Evolutionary conservation across 2,329 filamentous ascomycete genomes (phyloP).

Genomic region (Geoglossum cookeanum): DNA sequence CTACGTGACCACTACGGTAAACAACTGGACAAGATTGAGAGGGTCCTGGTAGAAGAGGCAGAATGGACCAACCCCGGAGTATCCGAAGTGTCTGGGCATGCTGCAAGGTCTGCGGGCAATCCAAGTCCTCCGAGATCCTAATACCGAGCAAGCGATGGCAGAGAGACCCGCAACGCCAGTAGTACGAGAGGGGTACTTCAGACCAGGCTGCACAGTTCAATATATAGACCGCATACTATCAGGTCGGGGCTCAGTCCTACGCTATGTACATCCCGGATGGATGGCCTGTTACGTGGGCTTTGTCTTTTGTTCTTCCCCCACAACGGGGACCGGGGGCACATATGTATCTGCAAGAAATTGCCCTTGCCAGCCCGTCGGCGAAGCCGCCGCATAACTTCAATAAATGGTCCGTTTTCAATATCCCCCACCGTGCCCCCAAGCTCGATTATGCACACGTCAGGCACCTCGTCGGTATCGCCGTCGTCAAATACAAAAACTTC

Average conservation of each 20-base stretch:
- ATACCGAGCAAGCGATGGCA: no score
- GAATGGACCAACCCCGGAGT: no score
- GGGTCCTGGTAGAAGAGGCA: no score
- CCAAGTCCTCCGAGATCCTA: no score
- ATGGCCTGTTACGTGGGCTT: conserved; percentile 93
- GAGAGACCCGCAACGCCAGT: no score
- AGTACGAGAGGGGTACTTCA: no score
- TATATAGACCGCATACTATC: conserved; percentile 93
- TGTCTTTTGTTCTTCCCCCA: conserved; percentile 70
- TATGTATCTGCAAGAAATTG: conserved; percentile 78
- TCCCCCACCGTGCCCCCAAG: conserved; percentile 53
- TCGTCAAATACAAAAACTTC: conserved; percentile 80
- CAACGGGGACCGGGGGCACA: conserved; percentile 71
- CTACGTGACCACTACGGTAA: no score
- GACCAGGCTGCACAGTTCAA: no score
- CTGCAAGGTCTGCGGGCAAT: no score
- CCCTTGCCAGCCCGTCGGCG: conserved; percentile 49
- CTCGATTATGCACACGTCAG: conserved; percentile 8
- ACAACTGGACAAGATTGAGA: no score
- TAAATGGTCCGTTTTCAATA: conserved; percentile 73
- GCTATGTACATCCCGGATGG: conserved; percentile 65
- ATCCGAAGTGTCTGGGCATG: no score
- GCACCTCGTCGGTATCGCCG: conserved; percentile 23
- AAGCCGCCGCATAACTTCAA: conserved; percentile 70
- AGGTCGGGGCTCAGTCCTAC: conserved; percentile 41